phyloP scores from a whole-genome alignment of 495 filamentous ascomycete species.

The Aeminium ludgeri region DNA sequence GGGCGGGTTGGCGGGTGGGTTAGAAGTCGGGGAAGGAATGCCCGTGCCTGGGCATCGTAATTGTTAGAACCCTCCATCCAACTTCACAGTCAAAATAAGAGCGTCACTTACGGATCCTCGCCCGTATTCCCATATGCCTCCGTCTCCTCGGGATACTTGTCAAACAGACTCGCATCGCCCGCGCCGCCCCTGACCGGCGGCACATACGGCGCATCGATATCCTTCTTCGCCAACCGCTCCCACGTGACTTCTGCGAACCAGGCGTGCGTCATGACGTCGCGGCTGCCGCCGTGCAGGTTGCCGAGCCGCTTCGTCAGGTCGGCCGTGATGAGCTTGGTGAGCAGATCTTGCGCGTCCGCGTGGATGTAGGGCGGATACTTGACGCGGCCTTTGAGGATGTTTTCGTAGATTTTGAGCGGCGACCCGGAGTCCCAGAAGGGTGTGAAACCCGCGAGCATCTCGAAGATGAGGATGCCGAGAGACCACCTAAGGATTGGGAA shows the following conservation, averaged over 20 bases:
- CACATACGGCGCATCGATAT: constrained; percentile 96
- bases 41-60: constrained; percentile 8
- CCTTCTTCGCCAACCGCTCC: constrained; percentile 82
- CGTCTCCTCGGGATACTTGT: constrained; percentile 92
- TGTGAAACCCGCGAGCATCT: constrained; percentile 98
- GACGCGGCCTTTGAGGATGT: constrained; percentile 80
- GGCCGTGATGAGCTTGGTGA: constrained; percentile 80
- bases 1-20: too few relatives aligned
- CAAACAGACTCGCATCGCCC: constrained; percentile 93
- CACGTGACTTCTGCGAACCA: constrained; percentile 98
- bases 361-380: constrained; percentile 95
- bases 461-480: constrained; percentile 91
- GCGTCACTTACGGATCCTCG: constrained; percentile 66
- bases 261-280: constrained; percentile 84
- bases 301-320: constrained; percentile 91
- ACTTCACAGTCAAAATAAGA: neutral
- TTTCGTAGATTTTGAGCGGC: constrained; percentile 98
- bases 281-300: constrained; percentile 79
- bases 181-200: constrained; percentile 87
- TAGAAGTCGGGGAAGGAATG: constrained; percentile 16
- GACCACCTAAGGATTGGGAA: constrained; percentile 92
- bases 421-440: constrained; percentile 97
- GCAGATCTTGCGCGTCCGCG: constrained; percentile 79
- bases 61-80: neutral
- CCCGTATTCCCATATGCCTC: constrained; percentile 70